Conservation (phyloP, 2,329 filamentous ascomycete genomes). For the Exophiala sp. region DNA sequence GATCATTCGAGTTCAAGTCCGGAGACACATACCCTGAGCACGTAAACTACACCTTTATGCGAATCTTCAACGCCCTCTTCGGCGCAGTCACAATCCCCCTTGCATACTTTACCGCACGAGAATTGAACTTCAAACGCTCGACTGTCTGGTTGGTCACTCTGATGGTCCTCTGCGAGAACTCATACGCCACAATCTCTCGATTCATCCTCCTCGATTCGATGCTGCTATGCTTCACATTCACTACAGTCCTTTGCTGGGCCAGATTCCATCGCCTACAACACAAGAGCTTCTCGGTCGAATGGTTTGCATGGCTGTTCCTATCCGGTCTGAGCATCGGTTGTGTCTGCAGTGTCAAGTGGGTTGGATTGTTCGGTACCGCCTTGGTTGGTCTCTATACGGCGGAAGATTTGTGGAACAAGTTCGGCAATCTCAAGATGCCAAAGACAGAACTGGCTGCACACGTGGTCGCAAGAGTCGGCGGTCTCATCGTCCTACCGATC, state of each 20-base stretch:
- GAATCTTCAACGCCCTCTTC: conserved; percentile 93
- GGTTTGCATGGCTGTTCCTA: conserved; percentile 92
- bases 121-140: conserved; percentile 79
- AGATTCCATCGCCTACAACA: conserved; percentile 88
- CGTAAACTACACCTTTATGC: conserved; percentile 97
- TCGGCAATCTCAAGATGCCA: conserved; percentile 89
- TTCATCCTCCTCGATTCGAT: conserved; percentile 99
- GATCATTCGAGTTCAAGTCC: conserved; percentile 98
- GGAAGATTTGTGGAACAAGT: conserved; percentile 97
- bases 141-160: conserved; percentile 93
- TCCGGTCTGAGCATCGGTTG: conserved; percentile 95
- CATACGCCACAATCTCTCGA: conserved; percentile 96
- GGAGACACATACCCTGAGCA: conserved; percentile 92
- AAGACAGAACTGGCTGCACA: conserved; percentile 72
- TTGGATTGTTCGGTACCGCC: conserved; percentile 92
- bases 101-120: conserved; percentile 91
- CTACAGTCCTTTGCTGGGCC: conserved; percentile 93
- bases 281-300: conserved; percentile 82
- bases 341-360: conserved; percentile 97
- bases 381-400: conserved; percentile 92
- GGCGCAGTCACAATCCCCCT: conserved; percentile 88
- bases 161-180: conserved; percentile 99
- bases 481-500: conserved; percentile 83
- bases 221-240: conserved; percentile 98
- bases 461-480: conserved; percentile 72